Conservation (phyloP, 2,329 filamentous ascomycete species). For the Xylariaceae sp. region DNA sequence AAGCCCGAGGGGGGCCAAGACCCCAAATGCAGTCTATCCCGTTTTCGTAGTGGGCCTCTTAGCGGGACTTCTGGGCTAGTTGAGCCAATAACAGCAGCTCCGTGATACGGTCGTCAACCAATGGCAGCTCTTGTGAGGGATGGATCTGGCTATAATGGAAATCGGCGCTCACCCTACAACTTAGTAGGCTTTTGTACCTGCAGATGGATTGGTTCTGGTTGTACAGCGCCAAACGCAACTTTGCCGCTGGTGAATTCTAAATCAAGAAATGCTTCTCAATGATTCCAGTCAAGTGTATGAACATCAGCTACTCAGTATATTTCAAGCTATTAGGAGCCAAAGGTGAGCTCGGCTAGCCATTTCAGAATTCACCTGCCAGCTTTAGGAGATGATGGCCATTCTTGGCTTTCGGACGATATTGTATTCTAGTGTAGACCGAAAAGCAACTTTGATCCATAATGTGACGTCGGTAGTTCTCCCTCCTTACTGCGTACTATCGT, state of each 20-base stretch:
- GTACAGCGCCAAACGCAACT: constrained; percentile 4
- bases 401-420: too few relatives aligned
- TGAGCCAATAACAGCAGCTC: constrained; percentile 26
- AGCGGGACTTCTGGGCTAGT: background rate
- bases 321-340: too few relatives aligned
- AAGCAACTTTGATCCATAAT: constrained; percentile 8
- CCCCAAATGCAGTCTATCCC: constrained; percentile 14
- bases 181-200: constrained; percentile 6
- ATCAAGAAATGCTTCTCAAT: background rate
- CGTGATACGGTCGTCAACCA: constrained; percentile 21
- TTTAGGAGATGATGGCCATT: too few relatives aligned
- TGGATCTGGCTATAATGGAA: constrained; percentile 25
- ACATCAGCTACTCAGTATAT: too few relatives aligned
- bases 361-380: too few relatives aligned
- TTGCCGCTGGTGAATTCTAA: constrained; percentile 18
- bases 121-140: constrained; percentile 21
- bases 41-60: background rate
- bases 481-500: constrained; percentile 12
- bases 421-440: too few relatives aligned
- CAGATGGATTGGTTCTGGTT: constrained; percentile 18
- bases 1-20: background rate
- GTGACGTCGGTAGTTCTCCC: background rate
- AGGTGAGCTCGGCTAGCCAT: too few relatives aligned
- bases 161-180: background rate
- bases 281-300: too few relatives aligned